A percentile compares a stretch with the other conserved stretches of the same genome.
Conservation (phyloP, 1,284 basidiomycete genomes). For the Ganoderma leucocontextum region DNA sequence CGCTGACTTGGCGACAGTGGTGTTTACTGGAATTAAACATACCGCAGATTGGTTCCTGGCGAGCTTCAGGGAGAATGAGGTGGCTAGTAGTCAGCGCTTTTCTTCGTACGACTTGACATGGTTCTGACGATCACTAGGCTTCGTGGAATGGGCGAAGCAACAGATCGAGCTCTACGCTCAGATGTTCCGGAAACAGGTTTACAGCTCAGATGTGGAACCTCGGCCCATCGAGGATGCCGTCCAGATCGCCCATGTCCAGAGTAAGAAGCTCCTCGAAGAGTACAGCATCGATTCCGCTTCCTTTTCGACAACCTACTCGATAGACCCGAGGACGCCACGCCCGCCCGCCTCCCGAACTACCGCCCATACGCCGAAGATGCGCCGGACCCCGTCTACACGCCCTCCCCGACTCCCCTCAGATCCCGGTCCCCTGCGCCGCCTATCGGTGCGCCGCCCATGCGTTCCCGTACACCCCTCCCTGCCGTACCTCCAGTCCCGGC, state of each 20-base stretch:
- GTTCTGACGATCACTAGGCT: constrained; percentile 59
- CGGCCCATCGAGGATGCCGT: constrained; percentile 79
- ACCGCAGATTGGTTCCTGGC: constrained; percentile 98
- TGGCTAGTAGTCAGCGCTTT: constrained; percentile 80
- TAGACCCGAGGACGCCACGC: constrained; percentile 49
- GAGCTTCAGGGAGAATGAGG: constrained; percentile 94
- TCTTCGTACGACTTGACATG: background rate
- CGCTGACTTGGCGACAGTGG: constrained; percentile 82
- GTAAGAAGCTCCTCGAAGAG: constrained; percentile 89
- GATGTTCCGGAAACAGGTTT: constrained; percentile 92
- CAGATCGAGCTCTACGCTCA: constrained; percentile 88
- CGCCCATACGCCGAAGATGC: constrained; percentile 40
- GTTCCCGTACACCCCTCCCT: constrained; percentile 36
- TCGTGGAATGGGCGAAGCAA: constrained; percentile 93
- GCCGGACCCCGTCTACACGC: constrained; percentile 40
- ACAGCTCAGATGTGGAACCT: constrained; percentile 78
- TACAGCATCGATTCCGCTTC: constrained; percentile 93
- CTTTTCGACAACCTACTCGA: constrained; percentile 78
- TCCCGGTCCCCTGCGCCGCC: constrained; percentile 42
- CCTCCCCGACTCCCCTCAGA: constrained; percentile 41
- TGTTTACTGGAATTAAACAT: constrained; percentile 92
- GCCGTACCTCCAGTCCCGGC: constrained; percentile 37
- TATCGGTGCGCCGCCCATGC: constrained; percentile 36
- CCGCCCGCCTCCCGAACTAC: constrained; percentile 44
- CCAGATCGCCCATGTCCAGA: constrained; percentile 79